Percentiles rank a stretch among this genome's conserved stretches.
Evolutionary conservation across 352 stramenopile species (phyloP).

Genomic region (Globisporangium apiculatum): DNA sequence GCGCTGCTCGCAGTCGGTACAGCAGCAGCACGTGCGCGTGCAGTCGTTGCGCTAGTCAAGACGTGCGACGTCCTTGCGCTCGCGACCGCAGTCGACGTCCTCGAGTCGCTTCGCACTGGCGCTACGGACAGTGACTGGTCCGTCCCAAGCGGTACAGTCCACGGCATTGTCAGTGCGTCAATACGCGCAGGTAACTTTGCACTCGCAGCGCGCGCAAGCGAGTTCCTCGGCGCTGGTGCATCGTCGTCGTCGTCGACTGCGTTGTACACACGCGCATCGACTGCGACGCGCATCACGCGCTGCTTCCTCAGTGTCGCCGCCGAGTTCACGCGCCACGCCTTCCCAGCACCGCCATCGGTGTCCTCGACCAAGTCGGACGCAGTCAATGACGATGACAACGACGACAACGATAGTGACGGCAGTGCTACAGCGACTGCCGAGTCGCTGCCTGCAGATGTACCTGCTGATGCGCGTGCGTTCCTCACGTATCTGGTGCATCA

Average conservation of each 20-base stretch:
- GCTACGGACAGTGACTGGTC: slow-evolving; percentile 6
- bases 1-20: slow-evolving; percentile 20
- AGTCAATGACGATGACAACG: neutral
- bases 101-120: slow-evolving; percentile 5
- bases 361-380: no score
- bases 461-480: slow-evolving; percentile 9
- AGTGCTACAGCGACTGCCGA: neutral
- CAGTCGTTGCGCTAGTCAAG: slow-evolving; percentile 25
- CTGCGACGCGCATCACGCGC: slow-evolving; percentile 4
- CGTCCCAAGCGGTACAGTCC: slow-evolving; percentile 33
- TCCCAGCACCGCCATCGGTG: neutral
- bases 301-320: slow-evolving; percentile 11
- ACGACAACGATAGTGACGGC: neutral
- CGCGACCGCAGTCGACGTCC: slow-evolving; percentile 25
- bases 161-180: slow-evolving; percentile 25
- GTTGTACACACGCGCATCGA: slow-evolving; percentile 2
- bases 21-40: slow-evolving; percentile 14
- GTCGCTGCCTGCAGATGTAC: neutral
- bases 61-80: slow-evolving; percentile 22
- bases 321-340: neutral
- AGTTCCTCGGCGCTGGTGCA: slow-evolving; percentile 4
- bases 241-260: neutral
- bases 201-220: slow-evolving; percentile 26
- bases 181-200: slow-evolving; percentile 15
- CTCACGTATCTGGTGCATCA: slow-evolving; percentile 9